phyloP scores from a whole-genome alignment of 768 basidiomycete genomes.

The Mycena vitilis region DNA sequence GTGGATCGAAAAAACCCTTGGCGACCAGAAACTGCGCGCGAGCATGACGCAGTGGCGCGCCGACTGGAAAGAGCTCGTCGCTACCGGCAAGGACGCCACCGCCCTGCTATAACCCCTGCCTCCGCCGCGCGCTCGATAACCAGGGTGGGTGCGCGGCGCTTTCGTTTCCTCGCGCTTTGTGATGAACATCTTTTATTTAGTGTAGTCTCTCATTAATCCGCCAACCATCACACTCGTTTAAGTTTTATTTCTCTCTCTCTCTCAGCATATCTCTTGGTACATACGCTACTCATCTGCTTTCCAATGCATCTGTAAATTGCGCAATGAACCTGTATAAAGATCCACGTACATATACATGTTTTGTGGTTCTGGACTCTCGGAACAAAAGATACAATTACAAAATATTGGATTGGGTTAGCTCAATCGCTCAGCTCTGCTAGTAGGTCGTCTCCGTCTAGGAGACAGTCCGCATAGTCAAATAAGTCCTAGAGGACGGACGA shows the following conservation, averaged over 20 bases:
- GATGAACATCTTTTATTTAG: neutral
- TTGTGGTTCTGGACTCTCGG: neutral
- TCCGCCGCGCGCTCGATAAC: slow-evolving; percentile 14
- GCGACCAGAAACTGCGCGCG: slow-evolving; percentile 72
- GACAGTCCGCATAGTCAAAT: slow-evolving; percentile 49
- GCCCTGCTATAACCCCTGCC: slow-evolving; percentile 63
- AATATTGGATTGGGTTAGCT: neutral
- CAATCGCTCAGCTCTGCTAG: slow-evolving; percentile 43
- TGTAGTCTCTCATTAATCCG: slow-evolving; percentile 12
- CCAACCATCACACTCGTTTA: slow-evolving; percentile 22
- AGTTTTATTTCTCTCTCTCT: neutral
- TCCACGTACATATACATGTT: too few relatives aligned
- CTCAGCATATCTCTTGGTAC: slow-evolving; percentile 7
- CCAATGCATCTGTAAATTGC: slow-evolving; percentile 36
- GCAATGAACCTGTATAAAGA: slow-evolving; percentile 23
- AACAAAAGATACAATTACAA: slow-evolving; percentile 3
- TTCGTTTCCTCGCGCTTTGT: slow-evolving; percentile 11
- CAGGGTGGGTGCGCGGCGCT: slow-evolving; percentile 9
- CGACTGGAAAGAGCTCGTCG: slow-evolving; percentile 83
- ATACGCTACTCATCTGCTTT: slow-evolving; percentile 33
- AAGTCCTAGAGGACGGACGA: slow-evolving; percentile 34
- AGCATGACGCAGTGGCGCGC: slow-evolving; percentile 81
- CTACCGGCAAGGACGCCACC: slow-evolving; percentile 67
- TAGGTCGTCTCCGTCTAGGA: slow-evolving; percentile 51
- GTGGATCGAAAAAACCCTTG: slow-evolving; percentile 79